A percentile compares a stretch with the other conserved stretches of the same genome.
phyloP scores from a whole-genome alignment of 78 protist genomes.

The Creolimax fragrantissima region DNA sequence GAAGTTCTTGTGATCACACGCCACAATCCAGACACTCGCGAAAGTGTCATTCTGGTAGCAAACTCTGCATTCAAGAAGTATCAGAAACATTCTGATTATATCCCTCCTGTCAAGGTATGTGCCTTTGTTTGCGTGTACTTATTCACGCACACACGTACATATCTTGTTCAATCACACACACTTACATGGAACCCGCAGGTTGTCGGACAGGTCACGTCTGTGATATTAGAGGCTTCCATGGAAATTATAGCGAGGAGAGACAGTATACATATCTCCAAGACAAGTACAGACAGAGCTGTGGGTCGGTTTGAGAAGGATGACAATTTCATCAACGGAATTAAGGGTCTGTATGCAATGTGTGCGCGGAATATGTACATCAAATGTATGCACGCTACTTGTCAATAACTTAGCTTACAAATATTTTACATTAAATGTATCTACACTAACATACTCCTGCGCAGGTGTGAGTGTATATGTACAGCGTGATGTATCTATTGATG shows the following conservation, averaged over 20 bases:
- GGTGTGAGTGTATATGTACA: neutral
- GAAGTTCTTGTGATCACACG: conserved; percentile 13
- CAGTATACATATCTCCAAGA: neutral
- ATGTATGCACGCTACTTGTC: no score
- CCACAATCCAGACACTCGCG: neutral
- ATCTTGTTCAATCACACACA: no score
- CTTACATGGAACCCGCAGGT: no score
- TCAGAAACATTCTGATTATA: neutral
- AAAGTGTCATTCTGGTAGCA: neutral
- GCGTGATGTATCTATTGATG: neutral
- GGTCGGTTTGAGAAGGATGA: neutral
- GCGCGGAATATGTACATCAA: no score
- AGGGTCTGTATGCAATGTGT: neutral
- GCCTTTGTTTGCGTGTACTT: no score
- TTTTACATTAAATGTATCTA: no score
- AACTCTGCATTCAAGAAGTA: neutral
- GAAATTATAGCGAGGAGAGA: neutral
- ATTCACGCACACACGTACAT: neutral
- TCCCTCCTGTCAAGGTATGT: neutral
- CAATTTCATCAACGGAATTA: neutral
- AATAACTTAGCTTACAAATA: no score
- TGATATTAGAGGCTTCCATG: neutral
- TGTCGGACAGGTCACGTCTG: neutral
- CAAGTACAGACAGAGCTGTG: neutral
- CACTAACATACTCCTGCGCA: no score